Percentiles rank a stretch among this genome's conserved stretches.
Conservation (phyloP, 164 flowering plant species). For the Malania oleifera region DNA sequence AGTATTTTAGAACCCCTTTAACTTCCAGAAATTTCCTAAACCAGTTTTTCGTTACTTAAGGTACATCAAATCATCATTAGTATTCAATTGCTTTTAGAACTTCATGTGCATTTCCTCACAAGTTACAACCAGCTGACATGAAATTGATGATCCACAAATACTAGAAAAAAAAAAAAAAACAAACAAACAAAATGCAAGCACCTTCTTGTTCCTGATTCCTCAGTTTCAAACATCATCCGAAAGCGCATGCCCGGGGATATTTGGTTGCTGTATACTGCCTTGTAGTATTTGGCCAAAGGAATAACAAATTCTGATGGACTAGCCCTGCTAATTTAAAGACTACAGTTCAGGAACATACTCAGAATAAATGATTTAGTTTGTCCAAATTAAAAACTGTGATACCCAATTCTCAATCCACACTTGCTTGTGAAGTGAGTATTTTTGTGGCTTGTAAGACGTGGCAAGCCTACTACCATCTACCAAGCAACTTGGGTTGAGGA, state of each 20-base stretch:
- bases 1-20: neutral
- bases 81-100: too few relatives aligned
- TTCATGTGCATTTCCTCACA: too few relatives aligned
- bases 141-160: too few relatives aligned
- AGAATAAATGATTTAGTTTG: neutral
- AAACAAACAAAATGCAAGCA: constrained; percentile 14
- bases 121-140: too few relatives aligned
- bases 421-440: too few relatives aligned
- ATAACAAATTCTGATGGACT: constrained; percentile 99
- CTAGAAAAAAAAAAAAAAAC: too few relatives aligned
- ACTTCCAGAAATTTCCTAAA: too few relatives aligned
- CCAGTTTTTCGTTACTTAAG: too few relatives aligned
- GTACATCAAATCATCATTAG: neutral
- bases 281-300: constrained; percentile 93
- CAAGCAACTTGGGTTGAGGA: too few relatives aligned
- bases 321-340: constrained; percentile 48
- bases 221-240: constrained; percentile 98
- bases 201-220: constrained; percentile 97
- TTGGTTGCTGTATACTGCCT: constrained; percentile 72
- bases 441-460: too few relatives aligned
- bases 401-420: too few relatives aligned
- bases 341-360: neutral
- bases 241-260: constrained; percentile 97
- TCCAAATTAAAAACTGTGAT: neutral
- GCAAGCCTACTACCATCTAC: too few relatives aligned